Evolutionary conservation across 2,329 filamentous ascomycete genomes (phyloP).

Genomic region (Clarireedia paspali): DNA sequence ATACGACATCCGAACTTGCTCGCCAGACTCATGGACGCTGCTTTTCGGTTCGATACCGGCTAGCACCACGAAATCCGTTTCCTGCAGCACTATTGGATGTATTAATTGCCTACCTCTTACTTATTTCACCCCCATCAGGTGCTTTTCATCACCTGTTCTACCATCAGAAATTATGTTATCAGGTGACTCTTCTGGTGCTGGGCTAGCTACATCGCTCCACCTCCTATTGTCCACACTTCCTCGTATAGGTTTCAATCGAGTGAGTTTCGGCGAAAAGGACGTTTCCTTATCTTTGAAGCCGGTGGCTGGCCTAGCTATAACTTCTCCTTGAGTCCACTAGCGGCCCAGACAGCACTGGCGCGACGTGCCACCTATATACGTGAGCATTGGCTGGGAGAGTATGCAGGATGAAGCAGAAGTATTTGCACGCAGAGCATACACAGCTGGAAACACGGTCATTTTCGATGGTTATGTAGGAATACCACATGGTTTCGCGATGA

Average conservation of each 20-base stretch:
- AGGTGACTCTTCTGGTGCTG: conserved; percentile 69
- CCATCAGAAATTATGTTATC: conserved; percentile 61
- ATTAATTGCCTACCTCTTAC: conserved; percentile 59
- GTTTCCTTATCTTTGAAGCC: conserved; percentile 50
- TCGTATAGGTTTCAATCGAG: conserved; percentile 33
- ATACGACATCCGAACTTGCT: conserved; percentile 51
- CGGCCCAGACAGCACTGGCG: conserved; percentile 46
- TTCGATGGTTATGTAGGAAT: conserved; percentile 73
- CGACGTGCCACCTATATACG: conserved; percentile 56
- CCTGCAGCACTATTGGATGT: conserved; percentile 68
- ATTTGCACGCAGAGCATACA: conserved; percentile 47
- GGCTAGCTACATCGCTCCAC: conserved; percentile 57
- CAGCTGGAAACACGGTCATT: conserved; percentile 51
- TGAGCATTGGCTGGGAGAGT: conserved; percentile 64
- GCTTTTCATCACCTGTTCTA: conserved; percentile 58
- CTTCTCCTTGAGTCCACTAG: conserved; percentile 60
- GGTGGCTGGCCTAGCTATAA: conserved; percentile 55
- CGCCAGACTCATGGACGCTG: conserved; percentile 59
- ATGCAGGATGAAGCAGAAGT: conserved; percentile 60
- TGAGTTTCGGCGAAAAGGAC: conserved; percentile 50
- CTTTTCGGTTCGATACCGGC: conserved; percentile 60
- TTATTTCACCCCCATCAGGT: conserved; percentile 59
- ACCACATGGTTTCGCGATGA: conserved; percentile 65
- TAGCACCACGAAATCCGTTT: conserved; percentile 69
- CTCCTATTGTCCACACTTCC: conserved; percentile 61